phyloP scores from a whole-genome alignment of 2,329 filamentous ascomycete species.

The Xenoacremonium recifei region DNA sequence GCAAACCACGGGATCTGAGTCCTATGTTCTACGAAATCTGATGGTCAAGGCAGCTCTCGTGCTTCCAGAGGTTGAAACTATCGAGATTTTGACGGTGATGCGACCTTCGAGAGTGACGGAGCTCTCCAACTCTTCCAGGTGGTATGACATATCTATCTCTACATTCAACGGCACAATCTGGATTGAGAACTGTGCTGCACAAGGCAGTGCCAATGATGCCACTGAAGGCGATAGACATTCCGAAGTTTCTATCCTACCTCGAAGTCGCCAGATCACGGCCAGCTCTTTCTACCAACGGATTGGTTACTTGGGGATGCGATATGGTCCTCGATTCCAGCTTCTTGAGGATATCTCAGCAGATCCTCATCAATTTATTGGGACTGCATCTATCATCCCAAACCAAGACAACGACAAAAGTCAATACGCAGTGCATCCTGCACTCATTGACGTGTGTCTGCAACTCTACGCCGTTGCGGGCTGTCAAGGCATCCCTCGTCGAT shows the following conservation, averaged over 20 bases:
- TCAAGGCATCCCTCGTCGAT: too few species aligned
- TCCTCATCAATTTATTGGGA: not conserved
- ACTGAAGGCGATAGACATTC: too few species aligned
- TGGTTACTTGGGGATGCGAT: not conserved
- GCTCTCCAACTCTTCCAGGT: not conserved
- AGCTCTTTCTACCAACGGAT: not conserved
- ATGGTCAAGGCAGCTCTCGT: not conserved
- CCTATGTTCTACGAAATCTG: not conserved
- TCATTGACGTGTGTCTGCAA: too few species aligned
- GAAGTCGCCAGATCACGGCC: not conserved
- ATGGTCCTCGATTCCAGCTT: not conserved
- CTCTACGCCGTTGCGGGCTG: too few species aligned
- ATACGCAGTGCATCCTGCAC: too few species aligned
- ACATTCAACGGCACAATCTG: not conserved
- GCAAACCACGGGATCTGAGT: slow-evolving; percentile 7
- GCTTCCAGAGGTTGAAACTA: not conserved
- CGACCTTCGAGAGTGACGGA: not conserved
- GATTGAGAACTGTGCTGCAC: not conserved
- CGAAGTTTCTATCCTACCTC: too few species aligned
- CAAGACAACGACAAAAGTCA: too few species aligned
- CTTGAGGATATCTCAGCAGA: not conserved
- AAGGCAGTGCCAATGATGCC: not conserved
- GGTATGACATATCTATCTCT: not conserved
- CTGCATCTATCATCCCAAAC: too few species aligned
- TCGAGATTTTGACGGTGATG: not conserved